These are phyloP conservation scores for Paxillus ammoniavirescens DNA, from an alignment of 768 basidiomycete genomes.

Conservation along the genomic window DNA sequence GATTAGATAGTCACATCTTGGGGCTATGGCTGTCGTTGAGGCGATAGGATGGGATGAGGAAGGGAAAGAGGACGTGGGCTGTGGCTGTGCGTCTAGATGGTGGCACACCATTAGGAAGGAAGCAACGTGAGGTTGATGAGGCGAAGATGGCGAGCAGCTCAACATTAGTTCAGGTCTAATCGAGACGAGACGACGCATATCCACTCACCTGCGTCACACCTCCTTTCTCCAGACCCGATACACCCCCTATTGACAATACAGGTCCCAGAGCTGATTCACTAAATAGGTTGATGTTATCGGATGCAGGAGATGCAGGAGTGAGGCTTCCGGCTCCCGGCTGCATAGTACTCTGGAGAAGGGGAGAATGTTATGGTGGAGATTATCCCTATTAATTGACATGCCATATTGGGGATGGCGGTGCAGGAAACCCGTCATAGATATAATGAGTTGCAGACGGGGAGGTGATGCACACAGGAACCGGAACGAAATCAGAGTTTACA, in stretches of 20 bases:
- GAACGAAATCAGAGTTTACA: background rate
- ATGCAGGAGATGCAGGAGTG: conserved; percentile 40
- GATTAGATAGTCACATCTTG: too few species aligned
- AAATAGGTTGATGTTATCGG: conserved; percentile 65
- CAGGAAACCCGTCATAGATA: too few species aligned
- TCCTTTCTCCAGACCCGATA: conserved; percentile 33
- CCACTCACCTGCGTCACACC: conserved; percentile 50
- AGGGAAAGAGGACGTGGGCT: too few species aligned
- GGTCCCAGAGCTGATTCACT: conserved; percentile 57
- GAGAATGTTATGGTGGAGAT: conserved; percentile 83
- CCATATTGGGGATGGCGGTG: background rate
- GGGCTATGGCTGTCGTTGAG: too few species aligned
- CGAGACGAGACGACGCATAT: background rate
- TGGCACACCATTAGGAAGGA: too few species aligned
- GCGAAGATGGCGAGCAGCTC: background rate
- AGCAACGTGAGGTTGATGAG: too few species aligned
- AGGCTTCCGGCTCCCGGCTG: conserved; percentile 81
- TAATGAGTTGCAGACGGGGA: too few species aligned
- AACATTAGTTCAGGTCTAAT: background rate
- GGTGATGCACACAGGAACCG: too few species aligned
- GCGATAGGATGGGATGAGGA: too few species aligned
- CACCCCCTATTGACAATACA: conserved; percentile 62
- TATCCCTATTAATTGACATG: conserved; percentile 55
- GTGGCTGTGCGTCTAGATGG: too few species aligned
- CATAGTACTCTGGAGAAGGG: conserved; percentile 63